Evolutionary conservation across 805 yeast genomes (phyloP), one percentile per base, ranked within the genome.

Genomic region (Zygoascus flipseniorum): DNA sequence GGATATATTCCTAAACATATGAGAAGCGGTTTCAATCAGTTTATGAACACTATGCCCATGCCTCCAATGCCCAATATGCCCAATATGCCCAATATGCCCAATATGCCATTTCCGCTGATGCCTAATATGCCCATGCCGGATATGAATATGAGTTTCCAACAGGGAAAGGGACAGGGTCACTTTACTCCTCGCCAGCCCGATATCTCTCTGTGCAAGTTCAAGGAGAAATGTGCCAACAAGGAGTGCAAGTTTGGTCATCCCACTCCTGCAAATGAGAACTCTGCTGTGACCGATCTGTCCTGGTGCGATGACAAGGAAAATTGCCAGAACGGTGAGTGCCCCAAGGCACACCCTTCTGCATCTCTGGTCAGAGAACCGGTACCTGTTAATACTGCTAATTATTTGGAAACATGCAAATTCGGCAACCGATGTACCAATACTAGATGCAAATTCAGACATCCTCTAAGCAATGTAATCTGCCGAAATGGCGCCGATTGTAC

Each of bases 201-300:
- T 6, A 43, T 59, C 16, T 42, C 48, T 79, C 63, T 84, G 39
- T 89, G 97, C 73, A 86, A 85, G 65, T 89, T 80, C 68, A 93
- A 92, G 48, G 73, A 76, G 23, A 68, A 80, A 42, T 89, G 97
- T 69, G 74, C 86, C 23, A 86, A 86, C 63, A 88, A 82, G 56
- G 70, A 80, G 57, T 89, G 97, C 72, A 88, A 89, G 31, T 88
- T 83, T 72, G 96, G 89, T 26, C 97, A 89, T 65, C 96, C 97
- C 46, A 87, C 96, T 0, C 93, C 95, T 1, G 85, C 88, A 16
- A 87, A 85, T 69, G 79, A 76, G 57, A 81, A 78, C 56, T 89
- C 89, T 31, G 80, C 82, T 60, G 87, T 89, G 43, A 72, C 78
- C 14, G 76, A 77, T 16, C 43, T 55, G 45, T 84, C 81, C 59